Evolutionary conservation across 768 basidiomycete species (phyloP).

Genomic region (Pleurotus platypus): DNA sequence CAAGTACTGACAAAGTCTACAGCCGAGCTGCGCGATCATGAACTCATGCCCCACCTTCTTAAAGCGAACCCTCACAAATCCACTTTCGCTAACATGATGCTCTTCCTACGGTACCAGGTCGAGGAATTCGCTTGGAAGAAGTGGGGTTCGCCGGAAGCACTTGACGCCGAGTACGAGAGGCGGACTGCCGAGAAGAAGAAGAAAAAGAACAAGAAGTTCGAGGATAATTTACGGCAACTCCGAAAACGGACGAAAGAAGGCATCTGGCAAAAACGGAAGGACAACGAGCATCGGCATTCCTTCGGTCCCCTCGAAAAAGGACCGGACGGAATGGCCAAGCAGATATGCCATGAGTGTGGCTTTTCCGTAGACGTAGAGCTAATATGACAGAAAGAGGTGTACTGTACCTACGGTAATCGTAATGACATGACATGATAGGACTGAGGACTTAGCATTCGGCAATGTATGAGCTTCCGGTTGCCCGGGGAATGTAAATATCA

Average conservation of each 20-base stretch:
- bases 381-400: constrained; percentile 35
- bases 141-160: constrained; percentile 91
- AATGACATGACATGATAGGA: no score
- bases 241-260: constrained; percentile 84
- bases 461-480: background rate
- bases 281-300: constrained; percentile 84
- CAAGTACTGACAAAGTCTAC: constrained; percentile 8
- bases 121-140: constrained; percentile 98
- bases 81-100: constrained; percentile 99
- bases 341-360: constrained; percentile 87
- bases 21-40: constrained; percentile 93
- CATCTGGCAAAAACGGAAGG: constrained; percentile 83
- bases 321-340: constrained; percentile 52
- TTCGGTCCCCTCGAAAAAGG: constrained; percentile 62
- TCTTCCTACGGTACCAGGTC: constrained; percentile 89
- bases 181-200: constrained; percentile 80
- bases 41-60: constrained; percentile 87
- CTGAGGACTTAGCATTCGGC: background rate
- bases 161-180: constrained; percentile 84
- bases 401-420: no score
- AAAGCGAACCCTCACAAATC: constrained; percentile 95
- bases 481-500: background rate
- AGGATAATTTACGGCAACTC: constrained; percentile 81
- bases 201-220: constrained; percentile 93
- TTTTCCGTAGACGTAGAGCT: constrained; percentile 90